A percentile compares a stretch with the other conserved stretches of the same genome.
Evolutionary conservation across 2,329 filamentous ascomycete species (phyloP).

Genomic region (Boeremia exigua): DNA sequence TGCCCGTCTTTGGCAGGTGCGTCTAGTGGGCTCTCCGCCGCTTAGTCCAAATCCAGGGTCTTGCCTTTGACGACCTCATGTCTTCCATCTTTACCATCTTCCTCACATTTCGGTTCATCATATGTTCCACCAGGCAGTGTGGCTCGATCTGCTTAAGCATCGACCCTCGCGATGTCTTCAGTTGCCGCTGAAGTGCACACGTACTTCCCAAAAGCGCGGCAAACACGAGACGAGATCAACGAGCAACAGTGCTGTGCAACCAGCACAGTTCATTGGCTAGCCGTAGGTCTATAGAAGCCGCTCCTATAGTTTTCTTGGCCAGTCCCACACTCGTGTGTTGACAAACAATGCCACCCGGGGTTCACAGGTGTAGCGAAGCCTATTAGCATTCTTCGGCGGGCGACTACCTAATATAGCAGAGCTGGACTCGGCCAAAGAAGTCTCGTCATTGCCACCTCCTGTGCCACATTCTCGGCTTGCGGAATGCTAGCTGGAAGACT

Average conservation of each 20-base stretch:
- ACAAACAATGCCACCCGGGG: constrained; percentile 1
- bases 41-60: not conserved
- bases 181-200: no score
- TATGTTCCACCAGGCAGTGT: no score
- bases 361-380: constrained; percentile 1
- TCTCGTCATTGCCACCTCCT: not conserved
- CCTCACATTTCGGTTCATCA: not conserved
- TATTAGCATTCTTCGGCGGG: constrained; percentile 8
- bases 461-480: constrained; percentile 13
- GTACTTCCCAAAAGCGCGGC: not conserved
- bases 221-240: not conserved
- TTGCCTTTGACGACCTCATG: not conserved
- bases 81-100: not conserved
- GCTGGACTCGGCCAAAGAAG: not conserved
- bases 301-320: not conserved
- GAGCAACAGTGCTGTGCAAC: not conserved
- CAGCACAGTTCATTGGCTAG: not conserved
- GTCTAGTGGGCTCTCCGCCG: constrained; percentile 1
- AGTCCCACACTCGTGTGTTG: not conserved
- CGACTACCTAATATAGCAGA: constrained; percentile 9
- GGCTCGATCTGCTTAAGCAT: not conserved
- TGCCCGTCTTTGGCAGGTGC: not conserved
- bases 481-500: constrained; percentile 8
- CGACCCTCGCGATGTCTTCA: no score
- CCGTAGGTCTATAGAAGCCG: no score